Evolutionary conservation across 116 monocot genomes (phyloP).

Genomic region (Posidonia oceanica): DNA sequence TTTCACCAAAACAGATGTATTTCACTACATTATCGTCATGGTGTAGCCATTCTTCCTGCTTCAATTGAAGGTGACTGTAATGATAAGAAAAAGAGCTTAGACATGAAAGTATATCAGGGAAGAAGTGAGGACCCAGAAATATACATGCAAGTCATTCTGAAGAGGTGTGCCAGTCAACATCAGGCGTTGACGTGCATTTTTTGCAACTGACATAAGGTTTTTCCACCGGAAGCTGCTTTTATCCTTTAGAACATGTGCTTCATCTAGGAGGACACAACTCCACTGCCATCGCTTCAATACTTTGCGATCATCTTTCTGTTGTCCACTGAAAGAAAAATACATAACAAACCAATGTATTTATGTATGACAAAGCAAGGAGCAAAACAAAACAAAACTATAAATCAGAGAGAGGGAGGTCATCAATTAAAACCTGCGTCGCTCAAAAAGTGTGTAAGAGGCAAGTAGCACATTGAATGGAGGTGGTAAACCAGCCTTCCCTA

Average conservation of each 20-base stretch:
- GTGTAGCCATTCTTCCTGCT: too few species aligned
- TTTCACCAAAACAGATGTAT: too few species aligned
- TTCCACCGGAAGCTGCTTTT: slow-evolving; percentile 90
- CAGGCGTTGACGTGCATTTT: slow-evolving; percentile 72
- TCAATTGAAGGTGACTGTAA: too few species aligned
- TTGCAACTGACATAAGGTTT: slow-evolving; percentile 78
- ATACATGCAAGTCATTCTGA: slow-evolving; percentile 97
- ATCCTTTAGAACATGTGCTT: slow-evolving; percentile 98
- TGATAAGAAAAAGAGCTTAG: neutral
- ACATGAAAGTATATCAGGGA: too few species aligned
- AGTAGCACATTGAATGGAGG: slow-evolving; percentile 91
- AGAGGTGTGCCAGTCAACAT: slow-evolving; percentile 99
- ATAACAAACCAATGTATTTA: neutral
- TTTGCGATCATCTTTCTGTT: slow-evolving; percentile 92
- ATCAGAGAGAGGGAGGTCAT: neutral
- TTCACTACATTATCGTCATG: too few species aligned
- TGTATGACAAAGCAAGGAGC: neutral
- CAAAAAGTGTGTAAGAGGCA: slow-evolving; percentile 82
- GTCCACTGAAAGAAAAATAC: slow-evolving; percentile 38
- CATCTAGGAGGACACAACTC: slow-evolving; percentile 94
- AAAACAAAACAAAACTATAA: neutral
- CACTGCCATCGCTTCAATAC: slow-evolving; percentile 72
- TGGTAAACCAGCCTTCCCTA: slow-evolving; percentile 71
- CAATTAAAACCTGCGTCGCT: slow-evolving; percentile 53
- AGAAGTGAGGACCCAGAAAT: neutral